These are phyloP conservation scores for Ilex asprella DNA, from an alignment of 257 asterid genomes.

Conservation along the genomic window DNA sequence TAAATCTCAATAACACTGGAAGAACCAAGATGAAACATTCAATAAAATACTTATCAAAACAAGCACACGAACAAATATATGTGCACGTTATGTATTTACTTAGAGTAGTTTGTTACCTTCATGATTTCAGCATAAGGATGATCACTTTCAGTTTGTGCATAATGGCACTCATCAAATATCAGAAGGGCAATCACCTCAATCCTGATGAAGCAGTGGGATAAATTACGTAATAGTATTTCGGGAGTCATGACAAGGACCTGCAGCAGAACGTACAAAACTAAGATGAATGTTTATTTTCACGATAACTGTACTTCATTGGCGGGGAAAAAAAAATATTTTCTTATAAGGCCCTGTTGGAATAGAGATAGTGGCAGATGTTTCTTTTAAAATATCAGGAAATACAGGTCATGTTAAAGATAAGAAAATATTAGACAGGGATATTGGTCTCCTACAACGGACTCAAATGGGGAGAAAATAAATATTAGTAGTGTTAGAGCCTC, in stretches of 20 bases:
- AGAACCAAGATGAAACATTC: background rate
- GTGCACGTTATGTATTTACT: background rate
- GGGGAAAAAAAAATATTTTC: too few relatives aligned
- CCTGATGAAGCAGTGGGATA: constrained; percentile 75
- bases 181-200: constrained; percentile 77
- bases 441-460: too few relatives aligned
- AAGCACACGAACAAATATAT: background rate
- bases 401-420: too few relatives aligned
- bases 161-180: constrained; percentile 96
- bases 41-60: background rate
- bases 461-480: too few relatives aligned
- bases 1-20: constrained; percentile 18
- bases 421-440: too few relatives aligned
- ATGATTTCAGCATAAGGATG: constrained; percentile 97
- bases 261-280: constrained; percentile 12
- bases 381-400: too few relatives aligned
- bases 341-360: too few relatives aligned
- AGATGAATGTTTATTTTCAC: background rate
- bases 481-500: too few relatives aligned
- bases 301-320: background rate
- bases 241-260: constrained; percentile 99
- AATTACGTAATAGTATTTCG: constrained; percentile 60
- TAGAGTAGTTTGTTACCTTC: constrained; percentile 49
- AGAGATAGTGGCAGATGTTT: too few relatives aligned
- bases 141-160: constrained; percentile 86